Base-by-base conservation (phyloP, 2,329 filamentous ascomycete genomes). In the Pyrenophora graminea region DNA sequence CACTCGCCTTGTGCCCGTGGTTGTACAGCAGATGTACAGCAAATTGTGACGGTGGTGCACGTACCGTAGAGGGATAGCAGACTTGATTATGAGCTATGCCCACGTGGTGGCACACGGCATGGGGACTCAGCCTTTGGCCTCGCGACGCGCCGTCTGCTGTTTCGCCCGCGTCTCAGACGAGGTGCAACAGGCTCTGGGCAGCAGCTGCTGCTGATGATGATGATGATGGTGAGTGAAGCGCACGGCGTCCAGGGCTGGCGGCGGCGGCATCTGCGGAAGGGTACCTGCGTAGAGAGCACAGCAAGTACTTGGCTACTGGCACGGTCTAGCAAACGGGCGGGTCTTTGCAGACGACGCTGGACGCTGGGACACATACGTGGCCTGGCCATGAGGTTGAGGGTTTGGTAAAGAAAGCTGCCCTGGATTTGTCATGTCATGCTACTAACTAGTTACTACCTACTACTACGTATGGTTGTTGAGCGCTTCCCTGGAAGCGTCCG, bases 101-200 rank as follows among this genome's bases (percentile, higher is more conserved):
- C 23, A 33, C 34, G 39, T 38, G 39, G 40, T 48, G 50, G 50
- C 53, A 59, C 58, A 63, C 61, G 59, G 62, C 15, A 15, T 15
- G 15, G 15, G 15, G 15, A 15, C 15, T 15, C 15, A 15, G 15
- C 15, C 15, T 15, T 15, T 15, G 15, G 15, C 15, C 15, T 15
- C 15, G 15, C 15, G 15, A 15, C 15, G 15, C 15, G 15, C 15
- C 15, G 15, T 15, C 15, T 15, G 15, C 15, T 15, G 15, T 15
- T 15, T 15, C 15, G 15, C 15, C 15, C 15, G 15, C 15, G 15
- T 15, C 15, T 15, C 15, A 15, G 15, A 15, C 15, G 15, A 15
- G 15, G 15, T 15, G 15, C 15, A 15, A 15, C 15, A 15, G 15
- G 15, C 15, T 15, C 15, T 15, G 15, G 15, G 15, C 15, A 15